Conservation (phyloP, 2,329 filamentous ascomycete genomes). For the Corinectria fuckeliana region DNA sequence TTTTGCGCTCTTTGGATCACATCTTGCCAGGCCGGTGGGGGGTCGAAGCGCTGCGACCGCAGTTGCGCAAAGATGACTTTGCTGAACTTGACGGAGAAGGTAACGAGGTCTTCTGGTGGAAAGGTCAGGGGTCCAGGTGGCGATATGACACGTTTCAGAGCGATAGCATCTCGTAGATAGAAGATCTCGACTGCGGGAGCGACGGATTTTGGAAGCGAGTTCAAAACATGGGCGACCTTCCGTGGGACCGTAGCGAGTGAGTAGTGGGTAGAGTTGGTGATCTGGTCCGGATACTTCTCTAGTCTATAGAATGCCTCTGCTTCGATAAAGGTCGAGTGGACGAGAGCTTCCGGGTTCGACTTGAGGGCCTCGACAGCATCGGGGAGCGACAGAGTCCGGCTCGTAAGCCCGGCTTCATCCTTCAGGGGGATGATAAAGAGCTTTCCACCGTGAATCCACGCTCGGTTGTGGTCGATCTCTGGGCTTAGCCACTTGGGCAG, state of each 20-base stretch:
- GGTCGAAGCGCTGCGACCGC: constrained; percentile 80
- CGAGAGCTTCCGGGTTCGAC: constrained; percentile 61
- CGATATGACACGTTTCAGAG: constrained; percentile 71
- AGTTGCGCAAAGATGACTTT: constrained; percentile 91
- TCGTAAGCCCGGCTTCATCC: constrained; percentile 39
- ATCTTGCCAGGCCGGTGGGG: constrained; percentile 61
- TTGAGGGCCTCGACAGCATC: constrained; percentile 70
- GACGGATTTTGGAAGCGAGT: constrained; percentile 76
- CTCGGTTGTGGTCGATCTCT: constrained; percentile 83
- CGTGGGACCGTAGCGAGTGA: constrained; percentile 78
- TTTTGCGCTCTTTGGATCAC: constrained; percentile 32
- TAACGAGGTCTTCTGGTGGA: constrained; percentile 79
- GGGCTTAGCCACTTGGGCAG: constrained; percentile 91
- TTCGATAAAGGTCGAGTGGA: constrained; percentile 78
- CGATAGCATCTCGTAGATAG: constrained; percentile 84
- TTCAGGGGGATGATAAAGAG: constrained; percentile 74
- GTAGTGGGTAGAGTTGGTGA: constrained; percentile 77
- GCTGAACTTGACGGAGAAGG: constrained; percentile 81
- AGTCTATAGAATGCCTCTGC: constrained; percentile 90
- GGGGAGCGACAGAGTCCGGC: constrained; percentile 62
- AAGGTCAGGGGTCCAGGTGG: constrained; percentile 66
- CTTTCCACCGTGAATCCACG: constrained; percentile 85
- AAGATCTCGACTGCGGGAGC: constrained; percentile 89
- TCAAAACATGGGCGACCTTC: constrained; percentile 80
- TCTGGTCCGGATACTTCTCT: constrained; percentile 80